Evolutionary conservation across 2,329 filamentous ascomycete species (phyloP).

Genomic region (Pyricularia grisea): DNA sequence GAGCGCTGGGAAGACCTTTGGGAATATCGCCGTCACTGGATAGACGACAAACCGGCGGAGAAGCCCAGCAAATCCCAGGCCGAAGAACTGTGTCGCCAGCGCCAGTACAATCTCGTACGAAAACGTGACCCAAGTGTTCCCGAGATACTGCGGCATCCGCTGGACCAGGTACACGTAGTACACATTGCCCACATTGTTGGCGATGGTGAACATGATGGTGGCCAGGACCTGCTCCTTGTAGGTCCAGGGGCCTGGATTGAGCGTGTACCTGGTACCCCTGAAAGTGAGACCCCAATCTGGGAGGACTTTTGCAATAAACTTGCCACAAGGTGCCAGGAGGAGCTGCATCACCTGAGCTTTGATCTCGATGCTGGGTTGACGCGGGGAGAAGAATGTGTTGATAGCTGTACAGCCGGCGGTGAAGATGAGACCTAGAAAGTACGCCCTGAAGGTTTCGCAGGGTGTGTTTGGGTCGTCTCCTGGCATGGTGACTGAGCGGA

Average conservation of each 20-base stretch:
- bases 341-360: conserved; percentile 40
- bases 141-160: conserved; percentile 26
- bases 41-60: conserved; percentile 28
- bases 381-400: conserved; percentile 50
- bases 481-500: conserved; percentile 45
- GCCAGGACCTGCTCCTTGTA: conserved; percentile 33
- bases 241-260: conserved; percentile 31
- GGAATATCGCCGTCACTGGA: conserved; percentile 30
- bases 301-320: conserved; percentile 29
- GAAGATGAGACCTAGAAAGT: conserved; percentile 44
- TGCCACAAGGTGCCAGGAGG: conserved; percentile 35
- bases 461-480: conserved; percentile 40
- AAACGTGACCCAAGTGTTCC: conserved; percentile 27
- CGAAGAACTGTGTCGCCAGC: conserved; percentile 30
- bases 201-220: conserved; percentile 29
- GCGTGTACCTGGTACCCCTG: conserved; percentile 24
- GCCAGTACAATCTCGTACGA: conserved; percentile 30
- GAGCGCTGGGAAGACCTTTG: conserved; percentile 26
- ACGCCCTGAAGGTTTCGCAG: conserved; percentile 44
- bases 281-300: conserved; percentile 35
- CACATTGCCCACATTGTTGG: conserved; percentile 23
- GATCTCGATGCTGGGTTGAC: conserved; percentile 44
- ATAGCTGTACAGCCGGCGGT: conserved; percentile 36
- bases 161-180: conserved; percentile 26
- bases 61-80: conserved; percentile 31